Evolutionary conservation across 768 basidiomycete species (phyloP), one percentile per base, ranked within the genome.

Genomic region (Lyophyllum atratum): DNA sequence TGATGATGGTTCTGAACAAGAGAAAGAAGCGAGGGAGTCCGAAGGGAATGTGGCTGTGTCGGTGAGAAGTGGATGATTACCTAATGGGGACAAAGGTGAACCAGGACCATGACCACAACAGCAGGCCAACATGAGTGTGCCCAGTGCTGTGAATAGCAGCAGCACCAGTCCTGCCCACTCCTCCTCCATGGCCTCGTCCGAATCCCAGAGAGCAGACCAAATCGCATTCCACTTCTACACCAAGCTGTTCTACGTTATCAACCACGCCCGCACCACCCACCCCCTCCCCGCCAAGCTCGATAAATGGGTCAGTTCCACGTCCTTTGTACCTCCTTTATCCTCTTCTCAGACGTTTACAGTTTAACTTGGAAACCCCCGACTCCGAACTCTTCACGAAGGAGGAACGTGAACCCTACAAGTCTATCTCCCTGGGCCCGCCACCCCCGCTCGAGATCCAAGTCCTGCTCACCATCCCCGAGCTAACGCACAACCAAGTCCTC

Each of bases 181-280:
- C 9, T 12, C 50, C 21, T 52, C 59, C 21, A 61, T 58, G 55
- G 73, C 76, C 75, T 76, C 75, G 61, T 71, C 74, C 69, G 76
- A 77, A 59, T 69, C 65, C 50, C 76, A 77, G 60, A 92, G 85
- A 78, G 88, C 90, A 63, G 90, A 93, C 80, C 90, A 92, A 80
- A 93, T 93, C 65, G 88, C 89, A 48, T 86, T 86, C 72, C 85
- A 86, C 70, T 85, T 91, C 72, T 92, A 90, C 75, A 84, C 86
- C 49, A 93, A 93, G 77, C 85, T 93, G 52, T 84, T 84, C 69
- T 85, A 88, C 66, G 81, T 90, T 63, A 79, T 93, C 61, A 81
- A 85, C 70, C 77, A 90, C 68, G 88, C 90, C 14, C 78, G 92
- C 58, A 78, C 85, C n/a, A 87, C 88, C 42, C 70, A 59, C 70